Conservation (phyloP, 495 filamentous ascomycete species). For the Penicillium fimorum region DNA sequence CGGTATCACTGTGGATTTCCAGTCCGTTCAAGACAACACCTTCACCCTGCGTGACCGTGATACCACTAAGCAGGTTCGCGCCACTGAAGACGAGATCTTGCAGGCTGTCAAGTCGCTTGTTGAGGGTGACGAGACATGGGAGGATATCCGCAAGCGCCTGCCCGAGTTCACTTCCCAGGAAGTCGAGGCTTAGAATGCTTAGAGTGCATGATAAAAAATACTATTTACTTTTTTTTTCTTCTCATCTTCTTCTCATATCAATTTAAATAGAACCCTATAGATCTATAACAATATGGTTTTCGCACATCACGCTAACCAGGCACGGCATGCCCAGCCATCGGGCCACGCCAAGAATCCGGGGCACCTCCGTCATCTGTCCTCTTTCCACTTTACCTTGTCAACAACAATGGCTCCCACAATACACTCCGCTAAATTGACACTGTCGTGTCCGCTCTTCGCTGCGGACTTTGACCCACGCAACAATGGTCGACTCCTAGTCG, state of each 20-base stretch:
- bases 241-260: neutral
- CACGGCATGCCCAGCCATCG: conserved; percentile 7
- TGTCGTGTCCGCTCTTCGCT: conserved; percentile 85
- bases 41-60: conserved; percentile 70
- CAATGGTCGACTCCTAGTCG: conserved; percentile 73
- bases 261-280: neutral
- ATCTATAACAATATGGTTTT: neutral
- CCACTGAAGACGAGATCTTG: conserved; percentile 63
- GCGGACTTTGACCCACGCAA: conserved; percentile 86
- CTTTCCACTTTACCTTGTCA: conserved; percentile 15
- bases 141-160: conserved; percentile 57
- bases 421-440: conserved; percentile 62
- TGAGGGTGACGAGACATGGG: conserved; percentile 64
- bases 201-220: conserved; percentile 21
- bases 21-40: conserved; percentile 64
- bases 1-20: conserved; percentile 68
- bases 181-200: conserved; percentile 46
- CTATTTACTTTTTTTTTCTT: conserved; percentile 16
- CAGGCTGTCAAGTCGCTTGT: conserved; percentile 58
- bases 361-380: conserved; percentile 26
- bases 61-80: conserved; percentile 64
- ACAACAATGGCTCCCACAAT: conserved; percentile 51
- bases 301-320: conserved; percentile 5
- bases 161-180: conserved; percentile 70
- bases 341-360: conserved; percentile 39